Evolutionary conservation across 1,284 basidiomycete species (phyloP), one percentile per base, ranked within the genome.

Genomic region (Apiotrichum veenhuisii): DNA sequence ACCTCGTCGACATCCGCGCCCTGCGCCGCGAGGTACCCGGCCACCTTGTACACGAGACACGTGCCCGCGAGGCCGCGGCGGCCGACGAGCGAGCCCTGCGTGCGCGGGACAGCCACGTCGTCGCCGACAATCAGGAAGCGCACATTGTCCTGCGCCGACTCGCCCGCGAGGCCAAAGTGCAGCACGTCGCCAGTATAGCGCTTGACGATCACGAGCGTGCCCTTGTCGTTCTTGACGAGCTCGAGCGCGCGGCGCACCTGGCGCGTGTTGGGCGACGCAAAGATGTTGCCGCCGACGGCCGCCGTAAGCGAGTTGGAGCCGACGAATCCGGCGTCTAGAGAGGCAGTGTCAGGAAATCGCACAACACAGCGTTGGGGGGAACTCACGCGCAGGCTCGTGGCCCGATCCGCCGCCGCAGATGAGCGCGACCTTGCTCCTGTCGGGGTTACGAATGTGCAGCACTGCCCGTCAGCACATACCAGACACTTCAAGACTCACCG

Each of bases 401-500:
- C 93, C 93, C 34, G 87, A 87, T 38, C 92, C 92, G 25, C 93
- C 92, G 25, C 92, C 92, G 62, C 88, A 92, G 67, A 96, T 82
- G 23, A 95, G 77, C 2, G 88, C 84, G 44, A 95, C 92, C 68
- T 86, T 85, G 36, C 82, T 82, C 51, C 77, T 80, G 70, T 87
- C 83, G 25, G 75, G 82, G 17, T 80, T 67, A 17, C 82, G 77
- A 42, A 84, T 75, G 68, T 86, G 84, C 33, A 91, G 80, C 55
- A 63, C 54, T 63, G 42, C 22, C 5, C 3, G 40, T 40, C n/a
- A 22, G 14, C 23, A 11, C 23, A 23, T 3, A 25, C 11, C 18
- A n/a, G n/a, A n/a, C n/a, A n/a, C n/a, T n/a, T n/a, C n/a, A n/a
- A n/a, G n/a, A 56, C 53, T 59, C 57, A 63, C 64, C 56, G 2